Base-by-base conservation (phyloP, 2,329 filamentous ascomycete species). In the Aspergillus hortae region DNA sequence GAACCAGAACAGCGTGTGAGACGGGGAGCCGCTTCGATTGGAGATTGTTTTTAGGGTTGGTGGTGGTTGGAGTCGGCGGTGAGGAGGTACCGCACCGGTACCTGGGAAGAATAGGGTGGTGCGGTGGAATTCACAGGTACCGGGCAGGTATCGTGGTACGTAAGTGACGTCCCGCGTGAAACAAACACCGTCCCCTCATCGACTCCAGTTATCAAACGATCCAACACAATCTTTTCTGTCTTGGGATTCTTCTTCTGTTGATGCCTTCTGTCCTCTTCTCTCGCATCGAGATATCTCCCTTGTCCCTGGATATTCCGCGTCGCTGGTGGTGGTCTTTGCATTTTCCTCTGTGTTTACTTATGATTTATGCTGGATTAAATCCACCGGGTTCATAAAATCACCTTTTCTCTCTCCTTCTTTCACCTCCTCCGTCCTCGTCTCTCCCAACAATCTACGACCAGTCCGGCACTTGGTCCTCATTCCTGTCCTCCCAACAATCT, bases 81-180 rank as follows among this genome's bases (percentile, higher is more conserved):
- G 49, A 48, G 27, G 33, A 33, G 35, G 23, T 51, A 52, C 44
- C n/a, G 32, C 36, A 7, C 30, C 14, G 44, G 23, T 52, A 52
- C 49, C 23, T 42, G 21, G 10, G 9, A 2, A 14, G 14, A 19
- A n/a, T 42, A 33, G 23, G 19, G 44, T n/a, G 17, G 36, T 25
- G 11, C 40, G 38, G n/a, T 30, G 17, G 44, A 12, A 23, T 19
- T 25, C 17, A 23, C 12, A 48, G 41, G 49, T 52, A 54, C 43
- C 35, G 44, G 23, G 32, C 17, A 42, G 11, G 40, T 42, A 42
- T 30, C 27, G 27, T 30, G 27, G 27, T 51, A 51, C 36, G 38
- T 54, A 42, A 51, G 44, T 35, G 52, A 21, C 32, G 45, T 51
- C 35, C 51, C 46, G 49, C 46, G 40, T 49, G 25, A 46, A 43